phyloP scores from a whole-genome alignment of 139 green algal species.

The Nannochloris sp. region DNA sequence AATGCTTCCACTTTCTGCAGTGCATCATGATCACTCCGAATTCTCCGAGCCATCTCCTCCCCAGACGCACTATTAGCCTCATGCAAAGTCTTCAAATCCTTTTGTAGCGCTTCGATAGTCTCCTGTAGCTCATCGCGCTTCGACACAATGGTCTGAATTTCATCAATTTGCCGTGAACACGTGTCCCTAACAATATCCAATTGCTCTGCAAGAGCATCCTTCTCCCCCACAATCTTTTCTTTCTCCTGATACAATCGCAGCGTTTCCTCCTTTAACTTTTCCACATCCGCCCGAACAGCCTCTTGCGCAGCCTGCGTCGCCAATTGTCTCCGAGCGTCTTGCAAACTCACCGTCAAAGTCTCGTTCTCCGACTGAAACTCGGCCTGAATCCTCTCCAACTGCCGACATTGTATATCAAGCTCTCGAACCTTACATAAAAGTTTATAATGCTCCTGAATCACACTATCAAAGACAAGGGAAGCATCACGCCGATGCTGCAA shows the following conservation, averaged over 20 bases:
- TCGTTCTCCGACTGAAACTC: conserved; percentile 61
- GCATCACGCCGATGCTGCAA: background rate
- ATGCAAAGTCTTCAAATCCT: conserved; percentile 5
- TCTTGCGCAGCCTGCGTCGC: background rate
- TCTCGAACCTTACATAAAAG: conserved; percentile 34
- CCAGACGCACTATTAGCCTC: conserved; percentile 13
- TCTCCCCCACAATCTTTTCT: conserved; percentile 23
- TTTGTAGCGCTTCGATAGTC: background rate
- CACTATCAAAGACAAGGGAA: conserved; percentile 28
- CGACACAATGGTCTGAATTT: conserved; percentile 12
- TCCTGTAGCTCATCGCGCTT: conserved; percentile 1
- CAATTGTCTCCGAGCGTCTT: conserved; percentile 4
- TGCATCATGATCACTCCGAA: background rate
- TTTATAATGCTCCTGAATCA: conserved; percentile 38
- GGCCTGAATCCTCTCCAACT: conserved; percentile 63
- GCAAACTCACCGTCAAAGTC: conserved; percentile 21
- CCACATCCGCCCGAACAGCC: background rate
- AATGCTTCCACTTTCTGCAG: conserved; percentile 4
- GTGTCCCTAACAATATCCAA: conserved; percentile 22
- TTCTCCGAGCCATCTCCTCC: background rate
- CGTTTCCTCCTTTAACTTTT: conserved; percentile 34
- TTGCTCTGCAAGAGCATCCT: conserved; percentile 29
- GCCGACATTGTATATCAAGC: conserved; percentile 49
- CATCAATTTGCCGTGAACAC: background rate
- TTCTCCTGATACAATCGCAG: conserved; percentile 38